These are phyloP conservation scores for Hyaloscypha variabilis DNA, from an alignment of 495 filamentous ascomycete species.

Conservation along the genomic window DNA sequence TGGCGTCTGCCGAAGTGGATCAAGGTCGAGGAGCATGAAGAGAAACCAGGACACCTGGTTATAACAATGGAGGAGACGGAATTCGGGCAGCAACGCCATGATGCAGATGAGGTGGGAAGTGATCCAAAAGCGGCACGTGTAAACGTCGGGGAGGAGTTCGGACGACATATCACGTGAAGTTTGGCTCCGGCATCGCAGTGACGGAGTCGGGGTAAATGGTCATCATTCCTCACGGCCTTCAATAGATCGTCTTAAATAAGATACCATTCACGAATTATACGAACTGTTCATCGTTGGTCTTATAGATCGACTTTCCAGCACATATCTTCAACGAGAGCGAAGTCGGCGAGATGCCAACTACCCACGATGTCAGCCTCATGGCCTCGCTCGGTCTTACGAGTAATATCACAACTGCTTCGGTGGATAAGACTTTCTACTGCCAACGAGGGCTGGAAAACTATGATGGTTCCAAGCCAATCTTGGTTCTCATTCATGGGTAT, in stretches of 20 bases:
- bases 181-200: background rate
- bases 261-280: no score
- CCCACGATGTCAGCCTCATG: constrained; percentile 15
- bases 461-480: constrained; percentile 23
- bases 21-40: background rate
- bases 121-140: background rate
- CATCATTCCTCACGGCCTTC: background rate
- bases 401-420: constrained; percentile 5
- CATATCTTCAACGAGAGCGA: background rate
- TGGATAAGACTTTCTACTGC: constrained; percentile 24
- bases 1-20: background rate
- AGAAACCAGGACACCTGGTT: background rate
- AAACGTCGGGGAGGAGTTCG: background rate
- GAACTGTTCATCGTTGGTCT: no score
- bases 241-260: no score
- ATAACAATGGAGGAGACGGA: background rate
- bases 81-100: background rate
- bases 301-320: no score
- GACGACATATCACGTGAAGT: background rate
- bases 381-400: constrained; percentile 16
- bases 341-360: background rate
- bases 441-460: constrained; percentile 13
- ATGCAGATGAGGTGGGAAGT: background rate
- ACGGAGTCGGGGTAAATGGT: background rate
- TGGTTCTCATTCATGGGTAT: constrained; percentile 39